Evolutionary conservation across 208 protist genomes (phyloP), one percentile per base, ranked within the genome.

Genomic region (Leishmania braziliensis): DNA sequence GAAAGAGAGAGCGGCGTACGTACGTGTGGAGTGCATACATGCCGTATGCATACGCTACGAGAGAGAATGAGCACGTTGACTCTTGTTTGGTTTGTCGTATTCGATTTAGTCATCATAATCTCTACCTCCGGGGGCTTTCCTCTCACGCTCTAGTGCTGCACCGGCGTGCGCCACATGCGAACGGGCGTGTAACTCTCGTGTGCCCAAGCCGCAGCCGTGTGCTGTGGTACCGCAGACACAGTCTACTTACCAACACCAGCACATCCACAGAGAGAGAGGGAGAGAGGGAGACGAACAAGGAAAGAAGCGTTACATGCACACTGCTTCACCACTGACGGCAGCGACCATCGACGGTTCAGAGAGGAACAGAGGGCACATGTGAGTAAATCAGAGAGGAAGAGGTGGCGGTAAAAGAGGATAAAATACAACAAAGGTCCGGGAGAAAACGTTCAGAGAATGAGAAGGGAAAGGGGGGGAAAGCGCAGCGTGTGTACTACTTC

Each of bases 301-400:
- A 26, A 14, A 65, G 63, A 81, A 65, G 46, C 46, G 56, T 46
- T 53, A 81, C n/a, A 20, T 66, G 56, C 39, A 82, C 50, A 62
- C 51, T 20, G 53, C 53, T 72, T 65, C 12, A 75, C 66, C 29
- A 70, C 33, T 18, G 43, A n/a, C 50, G 29, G 8, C 48, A 51
- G 54, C 51, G 46, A 18, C 48, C 9, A 68, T 14, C 3, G 26
- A 16, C 3, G 74, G 26, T 16, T 78, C 33, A 33, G 33, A 73
- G 33, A 70, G 20, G 65, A 12, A 72, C 26, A 71, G 33, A 58
- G 33, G 12, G 36, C 36, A 43, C 14, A 56, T 78, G 70, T 77
- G 53, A 76, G 78, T 66, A 73, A 77, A 29, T 70, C 43, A 85
- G 80, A 54, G 85, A 75, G 71, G 62, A 81, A 78, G 63, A 58